These are phyloP conservation scores for Penicillium ochrochloron DNA, from an alignment of 495 filamentous ascomycete species.

Conservation along the genomic window DNA sequence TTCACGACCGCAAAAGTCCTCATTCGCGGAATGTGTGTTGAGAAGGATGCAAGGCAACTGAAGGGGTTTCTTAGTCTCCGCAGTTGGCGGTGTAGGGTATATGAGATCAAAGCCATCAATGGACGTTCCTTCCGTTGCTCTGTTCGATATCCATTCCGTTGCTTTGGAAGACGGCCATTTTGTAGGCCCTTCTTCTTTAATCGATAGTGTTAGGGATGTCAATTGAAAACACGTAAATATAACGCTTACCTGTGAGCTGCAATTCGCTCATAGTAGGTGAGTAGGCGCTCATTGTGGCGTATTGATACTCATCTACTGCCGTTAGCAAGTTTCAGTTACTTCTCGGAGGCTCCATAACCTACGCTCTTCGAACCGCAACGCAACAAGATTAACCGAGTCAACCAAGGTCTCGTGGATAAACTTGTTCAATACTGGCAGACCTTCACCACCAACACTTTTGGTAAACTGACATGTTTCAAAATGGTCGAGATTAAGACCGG, in stretches of 20 bases:
- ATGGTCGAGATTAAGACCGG: conserved; percentile 26
- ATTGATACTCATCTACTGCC: conserved; percentile 20
- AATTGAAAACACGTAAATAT: not conserved
- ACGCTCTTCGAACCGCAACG: conserved; percentile 17
- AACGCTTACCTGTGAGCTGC: conserved; percentile 5
- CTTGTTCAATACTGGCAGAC: conserved; percentile 14
- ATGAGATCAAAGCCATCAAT: conserved; percentile 18
- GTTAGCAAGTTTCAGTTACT: conserved; percentile 8
- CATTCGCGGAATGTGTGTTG: conserved; percentile 25
- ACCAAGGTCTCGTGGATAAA: conserved; percentile 20
- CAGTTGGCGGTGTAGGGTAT: not conserved
- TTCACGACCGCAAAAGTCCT: conserved; percentile 35
- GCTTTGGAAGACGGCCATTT: conserved; percentile 16
- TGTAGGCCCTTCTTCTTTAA: not conserved
- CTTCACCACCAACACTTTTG: conserved; percentile 21
- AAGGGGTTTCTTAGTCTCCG: conserved; percentile 14
- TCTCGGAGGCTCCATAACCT: conserved; percentile 8
- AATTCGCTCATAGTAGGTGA: conserved; percentile 26
- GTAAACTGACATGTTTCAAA: conserved; percentile 23
- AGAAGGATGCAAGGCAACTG: conserved; percentile 28
- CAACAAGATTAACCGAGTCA: conserved; percentile 13
- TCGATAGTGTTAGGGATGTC: not conserved
- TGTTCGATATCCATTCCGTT: conserved; percentile 21
- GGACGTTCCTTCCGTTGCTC: conserved; percentile 25
- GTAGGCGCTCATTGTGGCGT: conserved; percentile 24